Evolutionary conservation across 2,329 filamentous ascomycete genomes (phyloP).

Genomic region (Venturia nashicola): DNA sequence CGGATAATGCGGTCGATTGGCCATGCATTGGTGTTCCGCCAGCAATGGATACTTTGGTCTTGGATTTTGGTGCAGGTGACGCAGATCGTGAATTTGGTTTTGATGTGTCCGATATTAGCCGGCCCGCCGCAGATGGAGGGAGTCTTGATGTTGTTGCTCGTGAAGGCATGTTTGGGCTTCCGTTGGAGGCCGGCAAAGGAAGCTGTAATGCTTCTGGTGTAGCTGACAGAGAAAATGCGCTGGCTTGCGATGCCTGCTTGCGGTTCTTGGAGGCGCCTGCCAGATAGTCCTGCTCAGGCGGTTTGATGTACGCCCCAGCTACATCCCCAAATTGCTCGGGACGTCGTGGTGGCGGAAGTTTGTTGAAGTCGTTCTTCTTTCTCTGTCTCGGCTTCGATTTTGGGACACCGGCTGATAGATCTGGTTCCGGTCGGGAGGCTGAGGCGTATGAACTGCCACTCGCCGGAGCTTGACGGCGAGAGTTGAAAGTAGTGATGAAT

Average conservation of each 20-base stretch:
- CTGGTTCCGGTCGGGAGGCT: constrained; percentile 14
- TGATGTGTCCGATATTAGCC: constrained; percentile 64
- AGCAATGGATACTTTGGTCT: constrained; percentile 58
- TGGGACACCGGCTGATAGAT: constrained; percentile 18
- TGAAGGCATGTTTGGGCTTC: constrained; percentile 21
- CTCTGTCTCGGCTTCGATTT: constrained; percentile 22
- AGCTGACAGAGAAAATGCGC: constrained; percentile 36
- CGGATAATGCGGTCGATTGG: constrained; percentile 58
- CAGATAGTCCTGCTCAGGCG: constrained; percentile 63
- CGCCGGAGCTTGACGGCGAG: constrained; percentile 35
- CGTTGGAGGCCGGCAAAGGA: constrained; percentile 25
- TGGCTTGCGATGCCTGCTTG: constrained; percentile 26
- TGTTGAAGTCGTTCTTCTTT: constrained; percentile 27
- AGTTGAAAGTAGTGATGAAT: constrained; percentile 66
- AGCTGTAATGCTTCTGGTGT: constrained; percentile 36
- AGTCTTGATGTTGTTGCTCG: constrained; percentile 36
- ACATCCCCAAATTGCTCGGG: constrained; percentile 50
- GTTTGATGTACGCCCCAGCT: constrained; percentile 65
- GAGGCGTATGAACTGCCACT: background rate
- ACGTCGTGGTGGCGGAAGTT: constrained; percentile 29
- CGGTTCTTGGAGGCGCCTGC: constrained; percentile 18
- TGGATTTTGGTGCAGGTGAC: constrained; percentile 33
- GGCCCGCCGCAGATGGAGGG: constrained; percentile 60
- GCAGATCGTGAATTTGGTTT: constrained; percentile 41
- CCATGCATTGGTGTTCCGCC: constrained; percentile 76